Conservation (phyloP, 2,329 filamentous ascomycete species). For the Pyrenophora teres region DNA sequence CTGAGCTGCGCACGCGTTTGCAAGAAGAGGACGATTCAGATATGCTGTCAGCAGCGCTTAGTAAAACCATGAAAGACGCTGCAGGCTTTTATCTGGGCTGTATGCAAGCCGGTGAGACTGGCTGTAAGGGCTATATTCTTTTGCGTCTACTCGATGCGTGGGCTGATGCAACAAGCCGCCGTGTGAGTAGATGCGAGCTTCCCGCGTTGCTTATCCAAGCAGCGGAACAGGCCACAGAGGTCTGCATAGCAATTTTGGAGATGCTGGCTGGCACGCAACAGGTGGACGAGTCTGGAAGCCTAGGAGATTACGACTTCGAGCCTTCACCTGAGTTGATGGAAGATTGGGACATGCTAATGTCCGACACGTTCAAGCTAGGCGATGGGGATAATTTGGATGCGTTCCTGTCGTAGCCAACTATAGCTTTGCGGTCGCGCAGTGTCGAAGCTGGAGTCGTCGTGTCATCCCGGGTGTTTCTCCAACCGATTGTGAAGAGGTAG, state of each 20-base stretch:
- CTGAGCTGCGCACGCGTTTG: conserved; percentile 29
- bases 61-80: conserved; percentile 27
- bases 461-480: too few species aligned
- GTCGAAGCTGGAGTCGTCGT: too few species aligned
- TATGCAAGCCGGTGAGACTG: conserved; percentile 38
- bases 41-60: conserved; percentile 23
- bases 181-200: conserved; percentile 18
- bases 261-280: conserved; percentile 13
- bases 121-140: conserved; percentile 37
- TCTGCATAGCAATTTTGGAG: conserved; percentile 29
- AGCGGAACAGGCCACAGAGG: conserved; percentile 21
- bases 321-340: conserved; percentile 17
- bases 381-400: conserved; percentile 6
- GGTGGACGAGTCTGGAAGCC: background rate
- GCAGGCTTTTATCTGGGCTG: conserved; percentile 23
- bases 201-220: conserved; percentile 17
- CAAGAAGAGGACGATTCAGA: conserved; percentile 34
- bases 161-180: conserved; percentile 25
- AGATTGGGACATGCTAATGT: conserved; percentile 28
- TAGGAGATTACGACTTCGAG: conserved; percentile 10
- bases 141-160: conserved; percentile 25
- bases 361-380: conserved; percentile 19
- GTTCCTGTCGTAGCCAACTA: conserved; percentile 1
- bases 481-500: too few species aligned
- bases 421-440: background rate